Evolutionary conservation across 140 eudicot genomes (phyloP).

Genomic region (Senecio squalidus): DNA sequence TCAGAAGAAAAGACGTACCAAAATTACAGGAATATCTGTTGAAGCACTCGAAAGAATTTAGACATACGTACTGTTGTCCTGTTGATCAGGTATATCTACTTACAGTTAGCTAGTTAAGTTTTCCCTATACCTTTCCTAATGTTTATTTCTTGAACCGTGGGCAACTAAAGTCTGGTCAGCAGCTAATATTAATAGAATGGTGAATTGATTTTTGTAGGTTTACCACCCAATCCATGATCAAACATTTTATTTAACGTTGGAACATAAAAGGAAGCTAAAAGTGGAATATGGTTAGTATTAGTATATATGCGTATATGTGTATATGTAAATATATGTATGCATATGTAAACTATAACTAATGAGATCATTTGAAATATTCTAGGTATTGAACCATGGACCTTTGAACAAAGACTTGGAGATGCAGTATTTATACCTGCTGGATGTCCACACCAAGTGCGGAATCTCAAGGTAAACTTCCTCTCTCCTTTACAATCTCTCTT

Average conservation of each 20-base stretch:
- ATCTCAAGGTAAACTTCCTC: constrained; percentile 57
- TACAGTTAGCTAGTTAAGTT: background rate
- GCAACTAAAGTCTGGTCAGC: background rate
- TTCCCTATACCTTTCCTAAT: background rate
- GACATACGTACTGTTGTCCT: constrained; percentile 72
- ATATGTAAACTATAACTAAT: constrained; percentile 4
- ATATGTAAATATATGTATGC: background rate
- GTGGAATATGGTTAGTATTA: constrained; percentile 66
- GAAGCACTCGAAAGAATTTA: constrained; percentile 58
- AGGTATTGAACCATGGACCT: constrained; percentile 93
- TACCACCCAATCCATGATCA: constrained; percentile 91
- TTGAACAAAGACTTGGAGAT: constrained; percentile 84
- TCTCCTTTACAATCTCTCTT: constrained; percentile 3
- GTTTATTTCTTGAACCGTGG: background rate
- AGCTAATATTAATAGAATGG: constrained; percentile 1
- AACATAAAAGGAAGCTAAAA: constrained; percentile 74
- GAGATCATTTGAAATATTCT: constrained; percentile 5
- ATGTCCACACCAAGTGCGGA: constrained; percentile 96
- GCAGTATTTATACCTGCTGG: constrained; percentile 99
- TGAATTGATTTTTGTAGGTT: constrained; percentile 39
- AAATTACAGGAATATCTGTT: constrained; percentile 50
- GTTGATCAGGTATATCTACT: constrained; percentile 58
- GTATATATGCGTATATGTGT: background rate
- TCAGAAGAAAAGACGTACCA: constrained; percentile 78
- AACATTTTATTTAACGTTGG: constrained; percentile 61